Evolutionary conservation across 352 stramenopile genomes (phyloP), one percentile per base, ranked within the genome.

Genomic region (Phytopythium sindhum): DNA sequence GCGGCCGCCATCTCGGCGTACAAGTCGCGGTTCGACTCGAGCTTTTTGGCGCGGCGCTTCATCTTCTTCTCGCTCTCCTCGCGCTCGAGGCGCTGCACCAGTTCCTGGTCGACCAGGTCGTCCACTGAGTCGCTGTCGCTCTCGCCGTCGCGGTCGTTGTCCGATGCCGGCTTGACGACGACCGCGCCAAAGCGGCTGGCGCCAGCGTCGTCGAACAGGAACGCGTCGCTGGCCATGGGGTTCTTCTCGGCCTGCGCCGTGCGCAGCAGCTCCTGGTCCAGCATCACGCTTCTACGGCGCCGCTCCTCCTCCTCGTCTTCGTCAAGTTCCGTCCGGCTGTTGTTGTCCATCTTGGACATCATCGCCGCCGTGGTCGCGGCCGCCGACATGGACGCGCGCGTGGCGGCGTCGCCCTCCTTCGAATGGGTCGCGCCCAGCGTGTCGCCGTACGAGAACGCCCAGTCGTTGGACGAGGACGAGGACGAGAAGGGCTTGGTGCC

Each of bases 1-100:
- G 78, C 78, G 0, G 82, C 82, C 12, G 82, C 78, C 81, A 91
- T 90, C 56, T 89, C 80, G 7, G 82, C 82, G 65, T 88, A 89
- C 63, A 84, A 42, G 57, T 91, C 81, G 28, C 78, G 75, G 60
- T 91, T 91, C 47, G 73, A 84, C 64, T 91, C 82, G 55, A 91
- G 75, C 44, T 91, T 91, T 64, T 86, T 78, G 26, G 72, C 73
- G 21, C 79, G 78, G 21, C 74, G 72, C 42, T 72, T 68, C 68
- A 74, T 71, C 29, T 80, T 70, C 64, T 86, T 87, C 56, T 88
- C 72, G 52, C 81, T 82, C 44, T 86, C 60, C 67, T 86, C 75
- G 21, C 74, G 69, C 14, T 80, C 77, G 28, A 77, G 61, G 1
- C 74, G 73, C 42, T 73, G 77, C 5, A 64, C 67, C 14, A 83